phyloP scores from a whole-genome alignment of 495 filamentous ascomycete species.

The Pseudoneurospora amorphoporcata region DNA sequence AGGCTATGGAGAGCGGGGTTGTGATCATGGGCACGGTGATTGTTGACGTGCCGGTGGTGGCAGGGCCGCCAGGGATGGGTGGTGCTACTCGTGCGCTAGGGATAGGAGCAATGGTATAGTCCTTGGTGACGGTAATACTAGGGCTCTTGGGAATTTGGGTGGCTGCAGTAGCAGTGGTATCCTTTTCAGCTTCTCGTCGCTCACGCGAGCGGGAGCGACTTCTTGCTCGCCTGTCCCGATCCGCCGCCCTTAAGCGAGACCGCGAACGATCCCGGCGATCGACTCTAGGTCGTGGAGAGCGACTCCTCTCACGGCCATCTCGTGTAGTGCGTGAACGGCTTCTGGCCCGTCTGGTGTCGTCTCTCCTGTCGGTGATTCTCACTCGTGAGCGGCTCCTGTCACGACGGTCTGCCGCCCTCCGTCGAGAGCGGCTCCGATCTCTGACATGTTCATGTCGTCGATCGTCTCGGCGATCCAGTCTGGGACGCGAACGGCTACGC shows the following conservation, averaged over 20 bases:
- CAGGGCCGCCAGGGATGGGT: neutral
- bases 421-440: constrained; percentile 21
- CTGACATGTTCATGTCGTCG: constrained; percentile 17
- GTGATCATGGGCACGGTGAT: constrained; percentile 5
- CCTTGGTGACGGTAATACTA: neutral
- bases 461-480: constrained; percentile 14
- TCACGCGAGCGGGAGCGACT: constrained; percentile 22
- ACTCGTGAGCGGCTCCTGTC: constrained; percentile 24
- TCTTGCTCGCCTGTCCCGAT: constrained; percentile 19
- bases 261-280: constrained; percentile 22
- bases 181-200: neutral
- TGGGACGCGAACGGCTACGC: constrained; percentile 28
- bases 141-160: neutral
- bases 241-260: constrained; percentile 11
- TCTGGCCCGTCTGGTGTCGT: constrained; percentile 21
- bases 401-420: constrained; percentile 14
- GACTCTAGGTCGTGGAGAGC: constrained; percentile 16
- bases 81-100: neutral
- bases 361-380: constrained; percentile 15
- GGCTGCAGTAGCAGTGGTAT: neutral
- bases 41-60: neutral
- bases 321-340: constrained; percentile 24
- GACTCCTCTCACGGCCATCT: constrained; percentile 17
- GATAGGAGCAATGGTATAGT: neutral
- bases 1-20: constrained; percentile 24